phyloP scores from a whole-genome alignment of 108 stramenopile genomes.

The Epipyxis sp. region DNA sequence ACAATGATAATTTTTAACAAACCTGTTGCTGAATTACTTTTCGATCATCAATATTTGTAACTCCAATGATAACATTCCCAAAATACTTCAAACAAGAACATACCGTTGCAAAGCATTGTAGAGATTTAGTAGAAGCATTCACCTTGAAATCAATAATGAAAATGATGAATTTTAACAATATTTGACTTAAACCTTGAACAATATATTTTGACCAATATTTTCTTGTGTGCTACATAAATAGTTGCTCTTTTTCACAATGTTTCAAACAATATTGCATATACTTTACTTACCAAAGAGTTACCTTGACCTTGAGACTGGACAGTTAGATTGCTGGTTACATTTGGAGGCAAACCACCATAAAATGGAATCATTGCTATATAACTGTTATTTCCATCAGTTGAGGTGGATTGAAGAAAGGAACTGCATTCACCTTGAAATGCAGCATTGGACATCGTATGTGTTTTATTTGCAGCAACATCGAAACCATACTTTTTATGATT shows the following conservation, averaged over 20 bases:
- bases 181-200: too few relatives aligned
- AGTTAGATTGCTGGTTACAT: not conserved
- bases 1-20: not conserved
- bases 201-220: too few relatives aligned
- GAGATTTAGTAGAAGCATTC: not conserved
- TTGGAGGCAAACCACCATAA: constrained; percentile 11
- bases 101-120: not conserved
- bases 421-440: constrained; percentile 8
- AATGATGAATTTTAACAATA: not conserved
- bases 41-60: not conserved
- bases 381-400: not conserved
- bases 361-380: not conserved
- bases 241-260: too few relatives aligned
- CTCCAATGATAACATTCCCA: constrained; percentile 16
- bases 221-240: too few relatives aligned
- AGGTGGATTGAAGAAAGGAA: not conserved
- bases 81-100: constrained; percentile 16
- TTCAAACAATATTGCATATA: too few relatives aligned
- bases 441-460: not conserved
- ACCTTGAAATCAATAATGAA: not conserved
- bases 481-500: constrained; percentile 24
- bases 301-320: constrained; percentile 22
- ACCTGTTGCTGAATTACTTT: not conserved
- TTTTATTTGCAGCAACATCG: not conserved
- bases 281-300: constrained; percentile 23